Evolutionary conservation across 495 filamentous ascomycete species (phyloP), one percentile per base, ranked within the genome.

Genomic region (Talaromyces ruber): DNA sequence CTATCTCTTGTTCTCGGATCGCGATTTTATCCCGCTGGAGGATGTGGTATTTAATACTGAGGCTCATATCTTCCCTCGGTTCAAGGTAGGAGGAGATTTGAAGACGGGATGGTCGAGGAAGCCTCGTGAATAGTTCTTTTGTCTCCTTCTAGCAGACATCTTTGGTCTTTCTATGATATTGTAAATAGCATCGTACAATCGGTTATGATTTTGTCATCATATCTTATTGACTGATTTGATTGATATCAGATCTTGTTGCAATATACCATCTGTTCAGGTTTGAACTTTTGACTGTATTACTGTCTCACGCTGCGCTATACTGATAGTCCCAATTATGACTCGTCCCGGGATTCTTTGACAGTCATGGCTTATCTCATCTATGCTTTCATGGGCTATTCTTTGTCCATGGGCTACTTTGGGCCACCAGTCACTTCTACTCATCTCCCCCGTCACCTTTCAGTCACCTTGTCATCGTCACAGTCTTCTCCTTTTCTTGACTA

Each of bases 1-100:
- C 67, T 98, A 97, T 71, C 82, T 98, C 28, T 81, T 98, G 54
- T 98, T 99, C 75, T 93, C 90, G 24, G 86, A 88, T 7, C 80
- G 86, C 57, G 91, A 96, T 47, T 76, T 97, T 57, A 79, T 97
- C 53, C 90, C 93, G 9, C 79, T 98, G 32, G 87, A 92, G 64
- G 81, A 92, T 56, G 77, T 96, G 34, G 91, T 99, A 25, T 85
- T 98, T 65, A 99, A 98, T 70, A 98, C 95, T 16, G 94, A 98
- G 79, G 94, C 91, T 21, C 94, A 99, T 72, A 86, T 90, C 2
- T 81, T 99, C 64, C 94, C 94, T 7, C 78, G 89, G 22, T 98
- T 99, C 68, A 83, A 91, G 67, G 83, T 91, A 65, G 84, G 82
- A 5, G 86, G 84, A 52, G 80, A 91, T 55, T 87, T 97, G 64